phyloP scores from a whole-genome alignment of 179 eudicot genomes.

The Beta corolliflora region DNA sequence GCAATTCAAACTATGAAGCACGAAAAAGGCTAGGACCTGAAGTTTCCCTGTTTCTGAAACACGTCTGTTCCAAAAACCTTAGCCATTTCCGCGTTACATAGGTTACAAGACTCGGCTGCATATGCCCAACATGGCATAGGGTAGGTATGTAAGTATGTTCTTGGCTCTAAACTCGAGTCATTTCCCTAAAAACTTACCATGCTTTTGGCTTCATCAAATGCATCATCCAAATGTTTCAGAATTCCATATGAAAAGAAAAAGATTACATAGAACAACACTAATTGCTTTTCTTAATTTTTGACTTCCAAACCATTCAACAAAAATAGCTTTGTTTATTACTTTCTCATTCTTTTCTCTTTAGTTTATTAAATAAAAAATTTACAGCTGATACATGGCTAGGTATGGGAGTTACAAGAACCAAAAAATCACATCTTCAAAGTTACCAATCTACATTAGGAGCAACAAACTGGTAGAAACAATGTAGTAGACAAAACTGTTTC shows the following conservation, averaged over 20 bases:
- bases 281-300: not conserved
- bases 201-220: no score
- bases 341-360: not conserved
- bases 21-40: no score
- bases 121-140: not conserved
- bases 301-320: not conserved
- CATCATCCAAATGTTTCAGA: not conserved
- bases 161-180: not conserved
- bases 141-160: no score
- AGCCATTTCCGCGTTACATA: not conserved
- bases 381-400: conserved; percentile 8
- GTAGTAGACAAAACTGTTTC: conserved; percentile 7
- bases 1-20: not conserved
- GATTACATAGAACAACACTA: not conserved
- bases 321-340: not conserved
- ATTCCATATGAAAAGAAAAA: not conserved
- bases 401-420: not conserved
- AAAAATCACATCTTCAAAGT: not conserved
- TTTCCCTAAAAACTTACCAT: no score
- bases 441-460: not conserved
- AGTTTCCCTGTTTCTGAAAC: no score
- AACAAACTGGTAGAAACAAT: not conserved
- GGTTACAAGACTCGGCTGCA: not conserved
- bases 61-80: no score
- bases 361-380: not conserved